Evolutionary conservation across 805 yeast genomes (phyloP).

Genomic region (Schwanniomyces occidentalis): DNA sequence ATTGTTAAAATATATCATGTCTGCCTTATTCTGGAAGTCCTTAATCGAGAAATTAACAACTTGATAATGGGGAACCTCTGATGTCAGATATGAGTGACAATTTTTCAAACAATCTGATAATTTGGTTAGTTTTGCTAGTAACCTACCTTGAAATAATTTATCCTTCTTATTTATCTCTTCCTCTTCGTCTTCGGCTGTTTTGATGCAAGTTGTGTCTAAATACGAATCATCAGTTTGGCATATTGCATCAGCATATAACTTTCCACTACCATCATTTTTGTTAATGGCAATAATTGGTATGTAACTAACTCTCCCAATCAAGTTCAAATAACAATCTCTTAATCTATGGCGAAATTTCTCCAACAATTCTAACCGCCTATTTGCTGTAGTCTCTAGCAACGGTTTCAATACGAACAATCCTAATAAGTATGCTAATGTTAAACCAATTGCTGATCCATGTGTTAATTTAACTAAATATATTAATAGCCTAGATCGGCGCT

Average conservation of each 20-base stretch:
- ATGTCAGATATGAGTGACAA: conserved; percentile 27
- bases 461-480: conserved; percentile 31
- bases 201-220: conserved; percentile 9
- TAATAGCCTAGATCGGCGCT: conserved; percentile 22
- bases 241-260: conserved; percentile 37
- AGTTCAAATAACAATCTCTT: conserved; percentile 35
- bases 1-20: conserved; percentile 33
- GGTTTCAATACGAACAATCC: conserved; percentile 37
- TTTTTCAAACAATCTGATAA: conserved; percentile 21
- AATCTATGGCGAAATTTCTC: conserved; percentile 32
- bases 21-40: conserved; percentile 37
- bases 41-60: conserved; percentile 28
- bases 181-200: conserved; percentile 13
- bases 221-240: conserved; percentile 35
- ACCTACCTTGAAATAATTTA: conserved; percentile 23
- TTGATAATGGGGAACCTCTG: conserved; percentile 35
- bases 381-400: conserved; percentile 27
- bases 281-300: conserved; percentile 42
- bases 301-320: conserved; percentile 33
- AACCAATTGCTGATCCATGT: conserved; percentile 32
- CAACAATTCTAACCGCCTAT: conserved; percentile 33
- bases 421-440: conserved; percentile 29
- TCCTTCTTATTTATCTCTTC: conserved; percentile 21
- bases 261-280: conserved; percentile 25
- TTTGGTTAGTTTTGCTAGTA: conserved; percentile 22